Base-by-base conservation (phyloP, 2,329 filamentous ascomycete species). In the Aspergillus quadrilineatus region DNA sequence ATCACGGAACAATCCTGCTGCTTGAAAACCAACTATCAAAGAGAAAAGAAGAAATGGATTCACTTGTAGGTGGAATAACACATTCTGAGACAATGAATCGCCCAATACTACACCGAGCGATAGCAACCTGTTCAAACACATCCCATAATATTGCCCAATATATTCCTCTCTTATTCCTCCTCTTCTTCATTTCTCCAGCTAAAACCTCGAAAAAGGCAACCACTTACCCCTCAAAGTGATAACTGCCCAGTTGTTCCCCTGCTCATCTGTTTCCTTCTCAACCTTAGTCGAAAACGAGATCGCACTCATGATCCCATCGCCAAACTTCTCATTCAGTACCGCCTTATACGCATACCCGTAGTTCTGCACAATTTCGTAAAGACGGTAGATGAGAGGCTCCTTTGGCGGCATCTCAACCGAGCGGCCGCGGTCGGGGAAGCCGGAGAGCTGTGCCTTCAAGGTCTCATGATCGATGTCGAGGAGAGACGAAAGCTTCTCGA, bases 281-380 rank as follows among this genome's bases (percentile, higher is more conserved):
- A 97, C 89, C 69, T 91, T 91, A 0, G 91, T 96, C 51, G 86
- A 89, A 74, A 96, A 97, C 14, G 86, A 86, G 69, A 97, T 96
- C 1, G 92, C 93, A 70, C 91, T 96, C 93, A 97, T 97, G 69
- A 97, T 97, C 1, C 93, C 93, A 70, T 92, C 89, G 0, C 89
- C 89, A 70, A 91, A 92, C 81, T 97, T 97, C 82, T 97, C 93
- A 65, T 97, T 97, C 74, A 97, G 73, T 4, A 97, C 84, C 0
- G 92, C 92, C 82, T 97, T 97, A 77, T 95, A 97, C 0, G 92
- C 90, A 73, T 96, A 95, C 1, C 93, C 93, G 69, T 97, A 97
- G 74, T 96, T 97, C 78, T 97, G 92, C 60, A 97, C 88, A 70
- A 97, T 89, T 80, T 97, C 93, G 73, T 91, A 97, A 58, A 97